A percentile compares a stretch with the other conserved stretches of the same genome.
Evolutionary conservation across 1,139 yeast species (phyloP).

Genomic region (Yamadazyma epiphylla): DNA sequence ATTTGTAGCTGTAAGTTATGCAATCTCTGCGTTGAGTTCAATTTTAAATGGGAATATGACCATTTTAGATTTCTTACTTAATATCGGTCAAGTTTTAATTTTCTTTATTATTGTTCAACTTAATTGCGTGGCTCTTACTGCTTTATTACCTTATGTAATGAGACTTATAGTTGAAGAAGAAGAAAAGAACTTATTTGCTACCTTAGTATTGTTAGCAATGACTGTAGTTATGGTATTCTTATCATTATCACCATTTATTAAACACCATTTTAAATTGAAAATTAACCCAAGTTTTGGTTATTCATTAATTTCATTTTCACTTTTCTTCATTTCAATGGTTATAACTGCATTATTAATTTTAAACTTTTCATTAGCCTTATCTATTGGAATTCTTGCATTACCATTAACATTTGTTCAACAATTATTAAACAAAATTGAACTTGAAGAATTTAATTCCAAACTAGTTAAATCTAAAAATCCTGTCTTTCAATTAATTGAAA

Average conservation of each 20-base stretch:
- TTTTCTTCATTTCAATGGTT: slow-evolving; percentile 62
- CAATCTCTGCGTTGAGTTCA: slow-evolving; percentile 64
- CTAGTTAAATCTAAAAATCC: slow-evolving; percentile 5
- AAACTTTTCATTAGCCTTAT: slow-evolving; percentile 77
- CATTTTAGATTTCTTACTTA: slow-evolving; percentile 18
- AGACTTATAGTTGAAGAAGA: slow-evolving; percentile 7
- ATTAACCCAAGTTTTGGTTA: slow-evolving; percentile 20
- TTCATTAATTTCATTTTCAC: slow-evolving; percentile 37
- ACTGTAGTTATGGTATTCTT: slow-evolving; percentile 16
- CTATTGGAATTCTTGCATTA: slow-evolving; percentile 61
- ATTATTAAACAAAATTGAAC: slow-evolving; percentile 17
- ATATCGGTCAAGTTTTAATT: slow-evolving; percentile 23
- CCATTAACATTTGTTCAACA: slow-evolving; percentile 70
- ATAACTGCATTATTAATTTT: slow-evolving; percentile 74
- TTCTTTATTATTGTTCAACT: slow-evolving; percentile 34
- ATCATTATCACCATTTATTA: slow-evolving; percentile 18
- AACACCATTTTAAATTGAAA: slow-evolving; percentile 8
- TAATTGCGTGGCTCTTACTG: slow-evolving; percentile 24
- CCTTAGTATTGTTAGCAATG: slow-evolving; percentile 16
- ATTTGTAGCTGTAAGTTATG: slow-evolving; percentile 65
- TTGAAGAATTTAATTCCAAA: slow-evolving; percentile 10
- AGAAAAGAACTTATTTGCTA: slow-evolving; percentile 15
- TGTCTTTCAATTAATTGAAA: slow-evolving; percentile 9
- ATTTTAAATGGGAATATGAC: slow-evolving; percentile 43
- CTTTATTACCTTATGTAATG: slow-evolving; percentile 24